These are phyloP conservation scores for Coffea canephora DNA, from an alignment of 257 asterid species.

Conservation along the genomic window DNA sequence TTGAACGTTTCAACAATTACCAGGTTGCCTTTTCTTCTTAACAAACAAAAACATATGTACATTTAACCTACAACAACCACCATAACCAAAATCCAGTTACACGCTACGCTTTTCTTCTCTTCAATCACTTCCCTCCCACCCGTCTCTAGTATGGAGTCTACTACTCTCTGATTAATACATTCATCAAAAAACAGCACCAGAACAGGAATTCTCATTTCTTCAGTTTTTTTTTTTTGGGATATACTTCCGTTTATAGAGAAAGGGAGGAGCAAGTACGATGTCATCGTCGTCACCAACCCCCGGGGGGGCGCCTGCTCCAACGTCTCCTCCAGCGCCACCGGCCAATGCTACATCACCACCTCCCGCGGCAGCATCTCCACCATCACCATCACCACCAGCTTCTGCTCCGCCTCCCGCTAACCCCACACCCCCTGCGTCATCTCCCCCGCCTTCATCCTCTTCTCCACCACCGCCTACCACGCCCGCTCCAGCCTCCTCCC, in stretches of 20 bases:
- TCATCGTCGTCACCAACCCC: conserved; percentile 62
- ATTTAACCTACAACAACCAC: neutral
- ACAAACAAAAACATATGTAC: neutral
- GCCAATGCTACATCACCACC: conserved; percentile 39
- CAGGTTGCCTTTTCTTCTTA: neutral
- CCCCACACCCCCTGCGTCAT: conserved; percentile 28
- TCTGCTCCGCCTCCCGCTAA: conserved; percentile 24
- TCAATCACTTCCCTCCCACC: no score
- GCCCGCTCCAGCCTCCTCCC: conserved; percentile 23
- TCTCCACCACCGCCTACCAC: conserved; percentile 35
- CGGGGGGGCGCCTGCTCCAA: conserved; percentile 43
- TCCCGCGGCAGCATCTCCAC: conserved; percentile 26
- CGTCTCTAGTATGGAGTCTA: neutral
- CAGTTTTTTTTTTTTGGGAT: no score
- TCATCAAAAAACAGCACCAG: neutral
- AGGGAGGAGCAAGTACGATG: neutral
- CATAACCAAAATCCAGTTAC: neutral
- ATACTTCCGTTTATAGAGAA: no score
- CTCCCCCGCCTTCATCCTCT: conserved; percentile 33
- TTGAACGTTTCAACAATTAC: neutral
- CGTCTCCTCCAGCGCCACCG: conserved; percentile 35
- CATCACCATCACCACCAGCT: conserved; percentile 24
- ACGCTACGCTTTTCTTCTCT: neutral
- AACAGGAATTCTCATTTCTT: no score
- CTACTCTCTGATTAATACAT: neutral